Base-by-base conservation (phyloP, 2,329 filamentous ascomycete species). In the Cercospora nicotianae region DNA sequence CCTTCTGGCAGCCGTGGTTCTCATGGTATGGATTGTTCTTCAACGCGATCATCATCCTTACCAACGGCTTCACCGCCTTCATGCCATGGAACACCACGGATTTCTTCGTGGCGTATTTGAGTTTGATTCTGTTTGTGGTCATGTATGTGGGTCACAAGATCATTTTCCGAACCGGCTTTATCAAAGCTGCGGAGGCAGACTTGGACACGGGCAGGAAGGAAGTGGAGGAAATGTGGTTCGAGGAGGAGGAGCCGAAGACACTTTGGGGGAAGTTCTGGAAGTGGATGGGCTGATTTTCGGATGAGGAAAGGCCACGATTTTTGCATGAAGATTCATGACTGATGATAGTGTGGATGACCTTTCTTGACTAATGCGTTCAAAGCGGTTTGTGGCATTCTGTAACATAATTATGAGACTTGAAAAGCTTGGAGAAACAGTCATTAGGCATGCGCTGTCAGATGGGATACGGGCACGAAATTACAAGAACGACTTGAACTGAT, bases 31-130 rank as follows among this genome's bases (percentile, higher is more conserved):
- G 87, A 0, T 79, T 93, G 5, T 76, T 81, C 0, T 87, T 86
- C 28, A 91, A 88, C 1, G 86, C 87, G 60, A 77, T 91, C 71
- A 94, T 94, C 87, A 87, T 89, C 0, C 87, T 94, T 71, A 88
- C 93, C 1, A 87, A 90, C 16, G 92, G 91, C 0, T 95, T 93
- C 72, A 86, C 89, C 0, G 90, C 94, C 1, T 95, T 94, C 74
- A 77, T 94, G 3, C 83, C 85, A 4, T 94, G 90, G 91, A 84
- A 87, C 67, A 76, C 90, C 0, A 85, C 89, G 6, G 87, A 86
- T 6, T 95, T 94, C 77, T 78, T 94, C 30, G 92, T 93, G 78
- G 82, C 80, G 3, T 94, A 94, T 78, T 87, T 89, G 60, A 92
- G 92, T 84, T 86, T 94, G 61, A 86, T 85, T 5, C 80, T 93